These are phyloP conservation scores for Alternaria sp. DNA, from an alignment of 2,329 filamentous ascomycete species.

Conservation along the genomic window DNA sequence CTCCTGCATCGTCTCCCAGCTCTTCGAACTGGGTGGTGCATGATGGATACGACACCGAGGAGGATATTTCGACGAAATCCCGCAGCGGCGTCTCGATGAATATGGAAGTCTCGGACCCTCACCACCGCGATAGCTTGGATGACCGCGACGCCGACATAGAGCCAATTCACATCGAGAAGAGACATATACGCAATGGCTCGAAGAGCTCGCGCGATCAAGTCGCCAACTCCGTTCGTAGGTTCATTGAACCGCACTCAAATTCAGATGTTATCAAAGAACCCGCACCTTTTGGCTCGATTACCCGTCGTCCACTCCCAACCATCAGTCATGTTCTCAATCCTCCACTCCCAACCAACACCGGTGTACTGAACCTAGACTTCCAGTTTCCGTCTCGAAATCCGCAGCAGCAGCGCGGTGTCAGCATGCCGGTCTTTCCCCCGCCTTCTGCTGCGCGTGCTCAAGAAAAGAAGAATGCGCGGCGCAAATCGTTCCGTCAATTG, in stretches of 20 bases:
- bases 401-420: not conserved
- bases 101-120: not conserved
- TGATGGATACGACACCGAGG: not conserved
- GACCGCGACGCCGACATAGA: not conserved
- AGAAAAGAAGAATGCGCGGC: rapidly evolving
- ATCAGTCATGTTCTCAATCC: not conserved
- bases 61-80: not conserved
- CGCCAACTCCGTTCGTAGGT: not conserved
- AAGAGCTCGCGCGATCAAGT: not conserved
- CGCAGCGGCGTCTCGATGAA: too few relatives aligned
- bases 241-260: not conserved
- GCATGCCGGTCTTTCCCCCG: not conserved
- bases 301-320: not conserved
- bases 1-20: too few relatives aligned
- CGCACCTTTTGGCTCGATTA: not conserved
- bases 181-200: not conserved
- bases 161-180: not conserved
- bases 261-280: not conserved
- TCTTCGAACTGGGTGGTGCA: not conserved
- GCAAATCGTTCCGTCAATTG: not conserved
- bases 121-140: rapidly evolving
- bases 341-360: not conserved
- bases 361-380: not conserved
- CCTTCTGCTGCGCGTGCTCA: rapidly evolving
- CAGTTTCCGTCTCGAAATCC: not conserved